A percentile compares a stretch with the other conserved stretches of the same genome.
Conservation (phyloP, 148 eudicot genomes). For the Heliosperma pusillum region DNA sequence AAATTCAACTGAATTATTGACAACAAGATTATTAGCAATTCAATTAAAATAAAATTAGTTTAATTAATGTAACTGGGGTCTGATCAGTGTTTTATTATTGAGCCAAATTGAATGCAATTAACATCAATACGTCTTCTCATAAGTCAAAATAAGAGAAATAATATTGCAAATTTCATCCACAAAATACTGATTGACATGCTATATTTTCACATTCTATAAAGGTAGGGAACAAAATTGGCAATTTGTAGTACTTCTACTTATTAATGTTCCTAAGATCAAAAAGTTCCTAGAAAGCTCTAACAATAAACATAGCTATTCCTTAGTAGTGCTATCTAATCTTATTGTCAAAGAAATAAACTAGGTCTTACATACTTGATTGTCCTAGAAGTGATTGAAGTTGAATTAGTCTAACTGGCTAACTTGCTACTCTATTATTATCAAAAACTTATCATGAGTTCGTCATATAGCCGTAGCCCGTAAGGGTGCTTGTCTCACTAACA, state of each 20-base stretch:
- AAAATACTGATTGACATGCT: neutral
- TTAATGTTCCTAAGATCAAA: conserved; percentile 12
- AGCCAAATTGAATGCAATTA: conserved; percentile 14
- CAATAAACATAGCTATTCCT: too few relatives aligned
- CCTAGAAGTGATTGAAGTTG: neutral
- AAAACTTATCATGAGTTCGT: too few relatives aligned
- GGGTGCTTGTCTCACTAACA: too few relatives aligned
- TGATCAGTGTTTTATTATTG: conserved; percentile 3
- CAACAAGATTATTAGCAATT: neutral
- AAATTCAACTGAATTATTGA: neutral
- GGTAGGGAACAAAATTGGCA: conserved; percentile 21
- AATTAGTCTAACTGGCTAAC: neutral
- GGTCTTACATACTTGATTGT: conserved; percentile 10
- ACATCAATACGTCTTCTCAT: neutral
- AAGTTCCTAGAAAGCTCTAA: conserved; percentile 6
- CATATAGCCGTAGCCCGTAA: too few relatives aligned
- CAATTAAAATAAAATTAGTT: neutral
- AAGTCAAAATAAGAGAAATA: neutral
- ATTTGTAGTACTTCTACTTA: conserved; percentile 11
- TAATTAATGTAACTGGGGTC: conserved; percentile 2
- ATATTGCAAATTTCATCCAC: neutral
- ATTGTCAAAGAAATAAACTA: conserved; percentile 1
- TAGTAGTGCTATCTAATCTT: neutral
- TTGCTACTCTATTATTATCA: neutral
- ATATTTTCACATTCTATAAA: conserved; percentile 17